These are phyloP conservation scores for Cercophora scortea DNA, from an alignment of 495 filamentous ascomycete genomes.

Conservation along the genomic window DNA sequence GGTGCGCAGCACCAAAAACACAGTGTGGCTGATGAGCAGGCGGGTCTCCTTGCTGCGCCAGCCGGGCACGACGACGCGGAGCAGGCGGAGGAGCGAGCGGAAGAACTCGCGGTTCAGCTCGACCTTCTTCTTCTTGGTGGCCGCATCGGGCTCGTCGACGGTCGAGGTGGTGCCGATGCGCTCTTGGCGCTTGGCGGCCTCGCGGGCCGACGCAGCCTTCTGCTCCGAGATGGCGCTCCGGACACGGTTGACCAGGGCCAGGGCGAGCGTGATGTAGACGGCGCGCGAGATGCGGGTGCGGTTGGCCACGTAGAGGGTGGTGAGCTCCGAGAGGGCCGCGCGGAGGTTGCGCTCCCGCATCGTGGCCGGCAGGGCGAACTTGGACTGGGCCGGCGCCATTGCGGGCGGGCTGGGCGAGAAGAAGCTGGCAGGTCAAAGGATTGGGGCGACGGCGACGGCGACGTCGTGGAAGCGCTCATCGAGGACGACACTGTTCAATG, in stretches of 20 bases:
- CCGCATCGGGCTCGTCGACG: conserved; percentile 23
- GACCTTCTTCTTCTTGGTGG: conserved; percentile 63
- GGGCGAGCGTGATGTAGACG: conserved; percentile 85
- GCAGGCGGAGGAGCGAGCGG: conserved; percentile 65
- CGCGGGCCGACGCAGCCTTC: conserved; percentile 73
- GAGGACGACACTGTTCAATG: background rate
- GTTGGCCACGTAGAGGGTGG: conserved; percentile 70
- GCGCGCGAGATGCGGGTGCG: conserved; percentile 84
- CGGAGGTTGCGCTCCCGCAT: conserved; percentile 65
- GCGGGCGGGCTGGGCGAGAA: background rate
- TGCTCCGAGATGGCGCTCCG: conserved; percentile 89
- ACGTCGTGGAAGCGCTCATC: conserved; percentile 6
- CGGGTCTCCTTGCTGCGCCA: conserved; percentile 83
- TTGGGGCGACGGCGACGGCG: background rate
- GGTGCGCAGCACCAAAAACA: conserved; percentile 76
- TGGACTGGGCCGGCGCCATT: conserved; percentile 75
- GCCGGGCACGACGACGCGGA: conserved; percentile 83
- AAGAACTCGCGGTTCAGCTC: conserved; percentile 96
- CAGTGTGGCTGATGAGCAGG: conserved; percentile 74
- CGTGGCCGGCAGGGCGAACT: conserved; percentile 45
- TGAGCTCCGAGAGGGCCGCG: conserved; percentile 63
- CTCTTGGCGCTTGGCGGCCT: conserved; percentile 53
- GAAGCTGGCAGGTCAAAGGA: conserved; percentile 1
- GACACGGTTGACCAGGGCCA: conserved; percentile 81
- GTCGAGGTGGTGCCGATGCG: conserved; percentile 47